Percentiles rank a stretch among this genome's conserved stretches.
Evolutionary conservation across 371 early-diverging fungal genomes (phyloP).

Genomic region (Apophysomyces sp.): DNA sequence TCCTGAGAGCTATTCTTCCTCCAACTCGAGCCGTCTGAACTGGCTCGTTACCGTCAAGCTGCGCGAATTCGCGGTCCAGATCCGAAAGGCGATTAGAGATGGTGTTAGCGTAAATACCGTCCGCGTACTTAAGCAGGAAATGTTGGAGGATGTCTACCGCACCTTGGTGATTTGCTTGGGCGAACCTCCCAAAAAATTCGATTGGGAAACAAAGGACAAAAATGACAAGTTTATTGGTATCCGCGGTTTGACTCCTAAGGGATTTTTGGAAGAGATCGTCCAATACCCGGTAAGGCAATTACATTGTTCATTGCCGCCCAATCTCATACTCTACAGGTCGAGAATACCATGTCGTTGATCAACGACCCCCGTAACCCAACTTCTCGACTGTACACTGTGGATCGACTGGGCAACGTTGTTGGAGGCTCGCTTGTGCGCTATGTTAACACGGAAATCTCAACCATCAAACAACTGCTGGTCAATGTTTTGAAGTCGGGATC

Average conservation of each 20-base stretch:
- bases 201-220: slow-evolving; percentile 73
- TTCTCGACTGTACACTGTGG: slow-evolving; percentile 67
- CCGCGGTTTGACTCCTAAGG: slow-evolving; percentile 58
- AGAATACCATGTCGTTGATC: slow-evolving; percentile 69
- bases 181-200: slow-evolving; percentile 72
- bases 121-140: slow-evolving; percentile 53
- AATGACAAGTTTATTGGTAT: slow-evolving; percentile 63
- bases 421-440: slow-evolving; percentile 70
- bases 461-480: slow-evolving; percentile 63
- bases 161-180: slow-evolving; percentile 74
- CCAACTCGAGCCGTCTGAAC: slow-evolving; percentile 61
- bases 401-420: slow-evolving; percentile 74
- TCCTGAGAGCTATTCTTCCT: slow-evolving; percentile 72
- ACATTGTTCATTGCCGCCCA: not conserved
- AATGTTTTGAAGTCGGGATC: slow-evolving; percentile 58
- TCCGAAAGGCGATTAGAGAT: slow-evolving; percentile 50
- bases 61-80: slow-evolving; percentile 66
- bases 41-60: slow-evolving; percentile 65
- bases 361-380: slow-evolving; percentile 77
- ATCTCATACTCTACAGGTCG: slow-evolving; percentile 38
- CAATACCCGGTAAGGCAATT: slow-evolving; percentile 50
- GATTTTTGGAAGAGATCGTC: slow-evolving; percentile 66
- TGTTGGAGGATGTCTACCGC: slow-evolving; percentile 71
- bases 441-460: slow-evolving; percentile 59
- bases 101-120: slow-evolving; percentile 41